phyloP scores from a whole-genome alignment of 164 flowering plant species.

The Annona squamosa region DNA sequence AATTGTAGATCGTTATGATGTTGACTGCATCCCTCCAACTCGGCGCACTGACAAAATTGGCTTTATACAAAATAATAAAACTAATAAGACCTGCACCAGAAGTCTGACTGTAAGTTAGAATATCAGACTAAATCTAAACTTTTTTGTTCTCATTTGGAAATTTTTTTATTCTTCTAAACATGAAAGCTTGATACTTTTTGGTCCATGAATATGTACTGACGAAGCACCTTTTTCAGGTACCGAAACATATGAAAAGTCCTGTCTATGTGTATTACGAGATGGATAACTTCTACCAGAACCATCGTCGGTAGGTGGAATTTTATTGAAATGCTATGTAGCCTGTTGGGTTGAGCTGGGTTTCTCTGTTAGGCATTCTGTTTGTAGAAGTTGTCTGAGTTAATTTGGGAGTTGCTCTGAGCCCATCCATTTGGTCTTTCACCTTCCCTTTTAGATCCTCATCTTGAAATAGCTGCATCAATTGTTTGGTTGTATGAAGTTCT shows the following conservation, averaged over 20 bases:
- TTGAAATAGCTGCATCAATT: no score
- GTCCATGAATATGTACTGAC: slow-evolving; percentile 1
- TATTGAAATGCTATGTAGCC: background rate
- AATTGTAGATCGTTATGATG: slow-evolving; percentile 65
- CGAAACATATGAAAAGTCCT: slow-evolving; percentile 59
- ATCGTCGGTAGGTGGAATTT: slow-evolving; percentile 49
- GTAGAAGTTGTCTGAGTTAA: no score
- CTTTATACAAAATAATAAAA: slow-evolving; percentile 38
- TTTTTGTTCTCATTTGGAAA: background rate
- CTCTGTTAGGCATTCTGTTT: no score
- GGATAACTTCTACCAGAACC: slow-evolving; percentile 75
- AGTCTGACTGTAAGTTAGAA: slow-evolving; percentile 36
- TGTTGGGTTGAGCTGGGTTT: background rate
- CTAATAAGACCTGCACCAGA: slow-evolving; percentile 63
- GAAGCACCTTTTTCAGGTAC: slow-evolving; percentile 36
- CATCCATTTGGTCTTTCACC: no score
- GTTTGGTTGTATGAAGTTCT: no score
- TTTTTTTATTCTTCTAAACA: background rate
- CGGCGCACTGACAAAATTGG: slow-evolving; percentile 23
- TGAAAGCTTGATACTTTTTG: background rate
- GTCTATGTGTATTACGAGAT: slow-evolving; percentile 69
- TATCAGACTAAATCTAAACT: background rate
- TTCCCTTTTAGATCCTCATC: no score
- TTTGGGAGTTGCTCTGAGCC: no score
- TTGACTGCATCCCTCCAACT: slow-evolving; percentile 44